Conservation (phyloP, 2,329 filamentous ascomycete genomes). For the Pseudopithomyces chartarum region DNA sequence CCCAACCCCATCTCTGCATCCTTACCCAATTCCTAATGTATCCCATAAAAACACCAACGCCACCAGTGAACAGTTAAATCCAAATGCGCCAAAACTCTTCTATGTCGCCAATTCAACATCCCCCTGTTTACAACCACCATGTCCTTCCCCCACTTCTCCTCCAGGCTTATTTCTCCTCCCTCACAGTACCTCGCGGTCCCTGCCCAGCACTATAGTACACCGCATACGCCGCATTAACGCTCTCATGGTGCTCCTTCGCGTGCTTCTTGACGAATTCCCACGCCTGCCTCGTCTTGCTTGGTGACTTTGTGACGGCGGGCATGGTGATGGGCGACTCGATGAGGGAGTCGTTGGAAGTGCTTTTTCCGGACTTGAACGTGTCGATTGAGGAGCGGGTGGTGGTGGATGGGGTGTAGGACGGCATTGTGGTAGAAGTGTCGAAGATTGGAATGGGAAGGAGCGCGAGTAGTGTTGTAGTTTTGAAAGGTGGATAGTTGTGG, state of each 20-base stretch:
- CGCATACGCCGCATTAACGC: conserved; percentile 22
- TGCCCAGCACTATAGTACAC: conserved; percentile 17
- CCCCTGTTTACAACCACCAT: too few relatives aligned
- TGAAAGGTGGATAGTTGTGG: background rate
- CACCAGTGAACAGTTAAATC: too few relatives aligned
- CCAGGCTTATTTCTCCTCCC: background rate
- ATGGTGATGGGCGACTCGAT: background rate
- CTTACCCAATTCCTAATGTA: too few relatives aligned
- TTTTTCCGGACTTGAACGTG: conserved; percentile 10
- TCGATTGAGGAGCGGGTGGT: conserved; percentile 16
- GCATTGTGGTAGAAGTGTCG: background rate
- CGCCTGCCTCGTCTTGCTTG: conserved; percentile 6
- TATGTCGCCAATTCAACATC: too few relatives aligned
- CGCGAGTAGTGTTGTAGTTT: background rate
- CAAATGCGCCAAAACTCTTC: too few relatives aligned
- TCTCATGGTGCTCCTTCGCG: conserved; percentile 26
- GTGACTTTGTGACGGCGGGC: conserved; percentile 3
- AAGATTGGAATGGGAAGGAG: background rate
- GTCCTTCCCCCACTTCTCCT: too few relatives aligned
- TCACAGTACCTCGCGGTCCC: background rate
- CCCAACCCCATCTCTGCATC: too few relatives aligned
- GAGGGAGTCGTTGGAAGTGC: conserved; percentile 4
- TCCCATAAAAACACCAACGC: too few relatives aligned
- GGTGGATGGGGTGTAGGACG: background rate
- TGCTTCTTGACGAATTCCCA: conserved; percentile 21